A percentile compares a stretch with the other conserved stretches of the same genome.
Evolutionary conservation across 306 rosid species (phyloP).

Genomic region (Leucaena leucocephala): DNA sequence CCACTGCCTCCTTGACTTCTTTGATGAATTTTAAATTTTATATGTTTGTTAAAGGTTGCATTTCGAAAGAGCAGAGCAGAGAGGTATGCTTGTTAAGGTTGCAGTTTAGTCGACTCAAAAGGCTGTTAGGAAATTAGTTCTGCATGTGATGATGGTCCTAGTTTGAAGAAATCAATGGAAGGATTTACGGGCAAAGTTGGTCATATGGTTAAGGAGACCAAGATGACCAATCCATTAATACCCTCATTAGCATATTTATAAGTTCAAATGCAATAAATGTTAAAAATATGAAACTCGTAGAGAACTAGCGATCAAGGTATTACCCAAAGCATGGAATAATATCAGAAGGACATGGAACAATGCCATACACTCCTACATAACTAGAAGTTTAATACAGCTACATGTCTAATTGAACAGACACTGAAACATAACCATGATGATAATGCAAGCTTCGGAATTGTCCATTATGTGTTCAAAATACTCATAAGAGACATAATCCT

Average conservation of each 20-base stretch:
- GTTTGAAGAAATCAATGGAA: not conserved
- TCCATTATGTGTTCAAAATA: slow-evolving; percentile 12
- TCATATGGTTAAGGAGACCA: not conserved
- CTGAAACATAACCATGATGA: not conserved
- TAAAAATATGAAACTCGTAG: not conserved
- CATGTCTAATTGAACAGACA: slow-evolving; percentile 7
- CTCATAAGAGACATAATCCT: slow-evolving; percentile 16
- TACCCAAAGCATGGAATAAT: not conserved
- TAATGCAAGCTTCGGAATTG: not conserved
- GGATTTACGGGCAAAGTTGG: not conserved
- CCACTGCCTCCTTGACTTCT: not conserved
- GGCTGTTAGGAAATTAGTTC: slow-evolving; percentile 6
- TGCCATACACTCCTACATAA: not conserved
- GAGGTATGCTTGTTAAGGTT: not conserved
- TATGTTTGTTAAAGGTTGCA: not conserved
- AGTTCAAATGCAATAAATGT: slow-evolving; percentile 5
- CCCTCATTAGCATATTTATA: not conserved
- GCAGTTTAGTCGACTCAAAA: not conserved
- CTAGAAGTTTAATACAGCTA: not conserved
- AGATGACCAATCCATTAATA: not conserved
- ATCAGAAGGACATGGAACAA: slow-evolving; percentile 1
- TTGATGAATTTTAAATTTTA: not conserved
- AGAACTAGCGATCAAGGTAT: not conserved
- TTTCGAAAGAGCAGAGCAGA: not conserved
- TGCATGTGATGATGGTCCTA: not conserved